Conservation (phyloP, 768 basidiomycete genomes). For the Calocybe cyanea region DNA sequence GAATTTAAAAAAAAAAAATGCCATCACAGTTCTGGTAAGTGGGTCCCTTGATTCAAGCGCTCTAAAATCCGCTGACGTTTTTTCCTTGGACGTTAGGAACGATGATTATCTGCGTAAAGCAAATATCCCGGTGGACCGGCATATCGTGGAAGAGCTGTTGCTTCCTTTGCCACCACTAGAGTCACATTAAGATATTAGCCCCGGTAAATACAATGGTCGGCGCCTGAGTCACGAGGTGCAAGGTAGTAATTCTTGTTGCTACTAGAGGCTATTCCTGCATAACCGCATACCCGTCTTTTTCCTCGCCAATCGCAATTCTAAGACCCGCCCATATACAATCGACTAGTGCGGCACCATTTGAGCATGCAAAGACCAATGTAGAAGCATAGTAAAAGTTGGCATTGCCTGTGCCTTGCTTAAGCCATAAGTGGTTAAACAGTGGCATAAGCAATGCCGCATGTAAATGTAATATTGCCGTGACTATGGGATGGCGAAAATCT, state of each 20-base stretch:
- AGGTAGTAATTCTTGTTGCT: too few relatives aligned
- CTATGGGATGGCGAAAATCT: conserved; percentile 86
- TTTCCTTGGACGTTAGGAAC: conserved; percentile 33
- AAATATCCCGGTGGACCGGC: conserved; percentile 37
- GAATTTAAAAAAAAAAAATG: not conserved
- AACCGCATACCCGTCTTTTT: conserved; percentile 49
- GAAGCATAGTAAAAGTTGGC: conserved; percentile 98
- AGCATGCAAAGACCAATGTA: conserved; percentile 89
- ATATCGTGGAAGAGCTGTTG: conserved; percentile 40
- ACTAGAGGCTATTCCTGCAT: conserved; percentile 45
- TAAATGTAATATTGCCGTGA: conserved; percentile 76
- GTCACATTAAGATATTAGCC: conserved; percentile 1
- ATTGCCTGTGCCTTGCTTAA: conserved; percentile 88
- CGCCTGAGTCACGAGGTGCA: too few relatives aligned
- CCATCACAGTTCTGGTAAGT: conserved; percentile 40
- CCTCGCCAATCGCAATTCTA: conserved; percentile 62
- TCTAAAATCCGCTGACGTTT: not conserved
- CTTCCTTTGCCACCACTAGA: conserved; percentile 18
- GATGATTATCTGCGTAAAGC: conserved; percentile 48
- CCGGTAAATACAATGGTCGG: too few relatives aligned
- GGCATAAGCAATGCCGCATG: conserved; percentile 86
- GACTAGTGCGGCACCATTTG: conserved; percentile 77
- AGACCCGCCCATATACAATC: conserved; percentile 86
- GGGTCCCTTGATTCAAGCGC: not conserved
- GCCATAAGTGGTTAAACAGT: conserved; percentile 89